These are phyloP conservation scores for Daldinia grandis DNA, from an alignment of 495 filamentous ascomycete genomes.

Conservation along the genomic window DNA sequence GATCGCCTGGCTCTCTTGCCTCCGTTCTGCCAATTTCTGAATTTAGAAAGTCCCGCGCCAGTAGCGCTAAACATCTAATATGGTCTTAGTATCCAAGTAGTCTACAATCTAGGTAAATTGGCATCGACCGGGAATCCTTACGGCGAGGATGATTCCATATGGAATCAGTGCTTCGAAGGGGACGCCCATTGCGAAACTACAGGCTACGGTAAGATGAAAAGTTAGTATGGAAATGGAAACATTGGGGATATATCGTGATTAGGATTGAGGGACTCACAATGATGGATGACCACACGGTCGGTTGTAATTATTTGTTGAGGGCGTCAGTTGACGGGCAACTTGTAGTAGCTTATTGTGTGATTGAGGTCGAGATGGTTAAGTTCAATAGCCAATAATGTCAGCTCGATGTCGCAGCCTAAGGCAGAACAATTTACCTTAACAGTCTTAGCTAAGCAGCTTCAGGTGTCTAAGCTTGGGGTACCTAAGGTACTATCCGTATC, in stretches of 20 bases:
- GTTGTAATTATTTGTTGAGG: conserved; percentile 12
- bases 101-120: conserved; percentile 26
- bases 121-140: conserved; percentile 58
- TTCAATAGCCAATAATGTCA: conserved; percentile 26
- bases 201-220: conserved; percentile 6
- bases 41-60: conserved; percentile 75
- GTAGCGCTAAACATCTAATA: conserved; percentile 88
- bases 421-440: neutral
- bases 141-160: conserved; percentile 87
- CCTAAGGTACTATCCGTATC: neutral
- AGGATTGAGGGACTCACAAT: conserved; percentile 10
- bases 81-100: conserved; percentile 42
- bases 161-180: conserved; percentile 96
- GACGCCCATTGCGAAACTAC: conserved; percentile 76
- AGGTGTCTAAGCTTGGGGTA: neutral
- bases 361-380: conserved; percentile 10
- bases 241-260: neutral
- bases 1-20: conserved; percentile 86
- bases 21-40: conserved; percentile 84
- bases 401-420: conserved; percentile 12
- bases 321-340: conserved; percentile 14
- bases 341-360: conserved; percentile 5
- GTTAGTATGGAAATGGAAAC: conserved; percentile 10
- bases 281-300: neutral
- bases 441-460: neutral